Base-by-base conservation (phyloP, 2,329 filamentous ascomycete genomes). In the Pseudocercospora crystallina region DNA sequence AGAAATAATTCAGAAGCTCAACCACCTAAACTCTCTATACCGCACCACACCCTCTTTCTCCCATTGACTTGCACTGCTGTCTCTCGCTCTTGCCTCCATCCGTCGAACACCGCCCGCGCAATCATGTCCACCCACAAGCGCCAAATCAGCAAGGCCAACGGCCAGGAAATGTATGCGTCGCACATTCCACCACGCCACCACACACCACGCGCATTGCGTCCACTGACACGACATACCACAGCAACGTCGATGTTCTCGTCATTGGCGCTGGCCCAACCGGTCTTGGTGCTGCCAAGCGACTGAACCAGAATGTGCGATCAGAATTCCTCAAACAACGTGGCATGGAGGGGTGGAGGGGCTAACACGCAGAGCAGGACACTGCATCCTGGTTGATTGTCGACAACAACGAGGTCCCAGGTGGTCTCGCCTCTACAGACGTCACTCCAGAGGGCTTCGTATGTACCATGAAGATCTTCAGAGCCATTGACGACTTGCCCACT, bases 221-320 rank as follows among this genome's bases (percentile, higher is more conserved):
- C 17, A 12, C 46, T 49, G 39, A 49, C 39, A n/a, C 11, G 4
- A 31, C 9, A 4, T 7, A 14, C 3, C 13, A 39, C 73, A 95
- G 90, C 73, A 86, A 90, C 69, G 90, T 97, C 72, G 94, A 99
- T 76, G 87, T 99, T 64, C 89, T 99, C 71, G 85, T 99, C 74
- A 96, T 97, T 78, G 94, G 94, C 70, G 92, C 92, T 76, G 94
- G 94, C 70, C 94, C 94, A 66, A 97, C 94, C 69, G 94, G 94
- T 76, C 84, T 97, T 65, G 94, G 94, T 80, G 94, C 94, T 71
- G 94, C 94, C 66, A 99, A 99, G 81, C 89, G 94, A 71, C 83
- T 99, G 62, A 87, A 97, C 76, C 94, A 99, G 76, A 85, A 96
- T 69, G 94, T 97, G 86, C 37, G 47, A 30, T 34, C 40, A 26